Evolutionary conservation across 805 yeast genomes (phyloP), one percentile per base, ranked within the genome.

Genomic region (Sungouiella thailandica): DNA sequence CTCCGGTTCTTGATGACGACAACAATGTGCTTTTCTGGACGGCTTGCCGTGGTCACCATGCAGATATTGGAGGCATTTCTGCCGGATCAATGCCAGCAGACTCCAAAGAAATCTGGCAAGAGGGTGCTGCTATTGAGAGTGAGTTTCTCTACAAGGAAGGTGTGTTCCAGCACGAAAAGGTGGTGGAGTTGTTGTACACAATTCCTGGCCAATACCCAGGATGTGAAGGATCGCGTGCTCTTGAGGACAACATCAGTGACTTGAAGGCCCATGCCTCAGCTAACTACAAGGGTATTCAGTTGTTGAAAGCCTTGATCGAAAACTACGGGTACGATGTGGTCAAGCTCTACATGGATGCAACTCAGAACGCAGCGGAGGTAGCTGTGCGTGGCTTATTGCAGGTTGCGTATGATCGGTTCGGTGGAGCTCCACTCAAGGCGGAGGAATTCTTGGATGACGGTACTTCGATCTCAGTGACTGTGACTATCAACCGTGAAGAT

Each of bases 361-460:
- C 87, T 42, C 90, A 84, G 54, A 74, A 71, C 32, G 84, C 86
- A 52, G 94, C 96, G 1, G 83, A 83, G 28, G 47, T 57, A 7
- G 76, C 90, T 1, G 93, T 86, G n/a, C 66, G 78, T 14, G 52
- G 55, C 39, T 43, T 62, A 7, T 50, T 61, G 36, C 47, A 48
- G 37, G 39, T 52, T 27, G 65, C 65, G 44, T 41, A 51, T 29
- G 16, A 9, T 5, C n/a, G 25, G 10, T 29, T 29, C 12, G 20
- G 25, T 11, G 30, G 28, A 23, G 23, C 37, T 17, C 46, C 46
- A 5, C 63, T 83, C 43, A 52, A 60, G 13, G 81, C 83, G 20
- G 62, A 62, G 19, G 94, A 84, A 40, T 58, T 60, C 45, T 74
- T 84, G 79, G 93, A 84, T 54, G 93, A 84, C 53, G 94, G 94